These are phyloP conservation scores for Plantago major DNA, from an alignment of 257 asterid species.

Conservation along the genomic window DNA sequence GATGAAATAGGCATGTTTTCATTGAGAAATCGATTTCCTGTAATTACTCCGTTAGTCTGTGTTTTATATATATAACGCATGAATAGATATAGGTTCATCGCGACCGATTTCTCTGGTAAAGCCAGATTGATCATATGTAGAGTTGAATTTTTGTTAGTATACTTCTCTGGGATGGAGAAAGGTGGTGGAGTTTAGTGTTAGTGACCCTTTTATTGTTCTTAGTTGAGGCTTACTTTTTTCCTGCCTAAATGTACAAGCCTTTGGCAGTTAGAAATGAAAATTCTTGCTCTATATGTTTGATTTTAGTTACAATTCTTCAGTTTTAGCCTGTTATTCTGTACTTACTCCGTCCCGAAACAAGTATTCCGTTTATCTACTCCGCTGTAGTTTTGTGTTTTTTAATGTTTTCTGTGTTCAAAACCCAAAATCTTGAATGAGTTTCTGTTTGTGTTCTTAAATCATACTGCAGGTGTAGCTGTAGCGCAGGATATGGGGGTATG, in stretches of 20 bases:
- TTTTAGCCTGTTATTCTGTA: neutral
- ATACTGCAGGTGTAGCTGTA: neutral
- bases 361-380: too few relatives aligned
- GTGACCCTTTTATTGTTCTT: slow-evolving; percentile 19
- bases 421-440: slow-evolving; percentile 1
- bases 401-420: slow-evolving; percentile 17
- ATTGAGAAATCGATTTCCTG: slow-evolving; percentile 10
- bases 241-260: slow-evolving; percentile 29
- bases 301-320: slow-evolving; percentile 18
- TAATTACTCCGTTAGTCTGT: slow-evolving; percentile 3
- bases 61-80: slow-evolving; percentile 19
- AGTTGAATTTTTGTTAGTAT: slow-evolving; percentile 33
- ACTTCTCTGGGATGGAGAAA: slow-evolving; percentile 30
- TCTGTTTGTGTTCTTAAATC: too few relatives aligned
- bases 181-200: slow-evolving; percentile 34
- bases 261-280: slow-evolving; percentile 31
- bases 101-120: slow-evolving; percentile 21
- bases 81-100: slow-evolving; percentile 17
- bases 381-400: slow-evolving; percentile 11
- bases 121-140: slow-evolving; percentile 32
- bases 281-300: slow-evolving; percentile 28
- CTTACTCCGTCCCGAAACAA: too few relatives aligned
- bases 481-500: neutral
- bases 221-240: slow-evolving; percentile 17
- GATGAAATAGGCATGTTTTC: slow-evolving; percentile 23